Evolutionary conservation across 148 eudicot genomes (phyloP), one percentile per base, ranked within the genome.

Genomic region (Heliosperma pusillum): DNA sequence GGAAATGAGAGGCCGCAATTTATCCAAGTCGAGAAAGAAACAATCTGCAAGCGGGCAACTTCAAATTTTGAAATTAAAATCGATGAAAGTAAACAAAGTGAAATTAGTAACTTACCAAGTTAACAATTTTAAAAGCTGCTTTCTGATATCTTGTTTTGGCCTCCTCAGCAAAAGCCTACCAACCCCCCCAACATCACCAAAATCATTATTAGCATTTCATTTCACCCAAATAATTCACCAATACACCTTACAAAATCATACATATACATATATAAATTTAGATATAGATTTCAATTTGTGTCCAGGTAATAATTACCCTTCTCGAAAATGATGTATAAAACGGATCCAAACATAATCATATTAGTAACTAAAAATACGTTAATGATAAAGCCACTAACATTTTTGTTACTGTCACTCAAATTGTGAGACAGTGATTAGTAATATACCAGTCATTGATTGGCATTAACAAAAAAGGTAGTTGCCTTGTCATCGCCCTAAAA

Each of bases 101-200:
- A 11, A 7, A 17, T 3, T n/a, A 64, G 33, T 13, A 62, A 67
- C 90, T 81, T 78, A 95, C 99, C 92, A 95, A 73, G 86, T 95
- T 97, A 76, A 92, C 71, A 7, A 87, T 84, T 90, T 83, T 95
- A 74, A 94, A 87, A 22, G 74, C 78, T 8, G 97, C 98, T 83
- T 92, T 90, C 75, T 92, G 92, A 76, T 94, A 94, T 85, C 97
- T 86, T n/a, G 88, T 87, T 75, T 88, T 94, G 26, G 89, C 97
- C 83, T 93, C 98, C 79, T 93, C 98, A 50, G 80, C 89, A 53
- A 93, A 84, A 55, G 97, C 97, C 97, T 93, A 76, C 71, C 80
- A 82, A 77, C 72, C 85, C 82, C 75, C 74, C 76, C 77, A 72
- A 79, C 71, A 58, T 16, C 64, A 62, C 15, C n/a, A 65, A 70